Conservation (phyloP, 2,329 filamentous ascomycete genomes). For the Calcarisporium arbuscula region DNA sequence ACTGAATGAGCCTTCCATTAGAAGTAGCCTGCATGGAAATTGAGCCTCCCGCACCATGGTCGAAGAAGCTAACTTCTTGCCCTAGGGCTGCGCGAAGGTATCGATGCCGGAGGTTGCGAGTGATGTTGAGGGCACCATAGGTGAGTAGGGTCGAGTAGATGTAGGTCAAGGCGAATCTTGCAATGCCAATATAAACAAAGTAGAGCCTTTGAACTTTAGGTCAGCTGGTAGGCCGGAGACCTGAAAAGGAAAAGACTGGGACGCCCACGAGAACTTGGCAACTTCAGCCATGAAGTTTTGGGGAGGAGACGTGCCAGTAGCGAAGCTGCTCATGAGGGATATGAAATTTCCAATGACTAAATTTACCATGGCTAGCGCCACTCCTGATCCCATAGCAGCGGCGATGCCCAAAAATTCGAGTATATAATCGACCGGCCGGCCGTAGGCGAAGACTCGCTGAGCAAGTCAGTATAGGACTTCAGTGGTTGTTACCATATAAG, state of each 20-base stretch:
- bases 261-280: constrained; percentile 23
- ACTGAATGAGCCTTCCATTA: constrained; percentile 35
- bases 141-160: constrained; percentile 37
- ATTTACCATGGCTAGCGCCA: constrained; percentile 30
- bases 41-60: constrained; percentile 34
- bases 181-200: constrained; percentile 53
- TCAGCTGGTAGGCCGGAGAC: constrained; percentile 38
- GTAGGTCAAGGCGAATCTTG: constrained; percentile 44
- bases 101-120: constrained; percentile 39
- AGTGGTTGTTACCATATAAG: too few relatives aligned
- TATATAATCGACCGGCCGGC: constrained; percentile 18
- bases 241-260: constrained; percentile 40
- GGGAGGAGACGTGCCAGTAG: constrained; percentile 16
- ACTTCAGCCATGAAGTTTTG: constrained; percentile 23
- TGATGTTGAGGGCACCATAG: constrained; percentile 44
- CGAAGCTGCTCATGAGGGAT: constrained; percentile 27
- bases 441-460: constrained; percentile 26
- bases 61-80: constrained; percentile 45
- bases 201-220: constrained; percentile 35
- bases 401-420: constrained; percentile 21
- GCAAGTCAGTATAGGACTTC: too few relatives aligned
- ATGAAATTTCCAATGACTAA: constrained; percentile 33
- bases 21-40: constrained; percentile 36
- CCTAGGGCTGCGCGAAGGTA: constrained; percentile 45
- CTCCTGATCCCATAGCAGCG: constrained; percentile 29